Evolutionary conservation across 108 stramenopile genomes (phyloP), one percentile per base, ranked within the genome.

Genomic region (Aurantiochytrium sp.): DNA sequence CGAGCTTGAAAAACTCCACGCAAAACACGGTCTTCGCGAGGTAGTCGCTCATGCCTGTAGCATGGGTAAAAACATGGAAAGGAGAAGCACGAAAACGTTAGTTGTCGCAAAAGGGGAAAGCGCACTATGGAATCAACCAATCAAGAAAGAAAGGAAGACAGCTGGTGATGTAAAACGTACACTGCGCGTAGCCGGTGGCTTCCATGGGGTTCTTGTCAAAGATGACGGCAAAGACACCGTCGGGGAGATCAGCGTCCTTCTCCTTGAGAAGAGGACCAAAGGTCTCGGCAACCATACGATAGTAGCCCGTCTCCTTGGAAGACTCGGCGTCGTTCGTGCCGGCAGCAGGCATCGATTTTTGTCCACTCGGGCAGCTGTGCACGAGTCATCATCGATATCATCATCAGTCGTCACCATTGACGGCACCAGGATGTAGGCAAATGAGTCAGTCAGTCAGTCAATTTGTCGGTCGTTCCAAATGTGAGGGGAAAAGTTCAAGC

Each of bases 131-230:
- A 35, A 35, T 35, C 35, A 35, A 35, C 35, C 35, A 35, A 35
- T 35, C 35, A 35, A 35, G 55, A 23, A 12, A 4, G 64, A 69
- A 69, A 42, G 25, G 42, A 4, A 23, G 25, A 42, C 25, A 18
- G 42, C 42, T 35, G 35, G 2, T 35, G 35, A 35, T 35, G 35
- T 35, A 35, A 35, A 69, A 69, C 64, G 14, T 69, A 57, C 87
- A 87, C 53, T 55, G 53, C 10, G 87, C 88, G 53, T 89, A 71
- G 12, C 90, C 88, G 5, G 57, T 58, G 71, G 88, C 90, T 60
- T 90, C 90, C 90, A 88, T 88, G 16, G 18, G n/a, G 88, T 90
- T 90, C 90, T 90, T 90, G 90, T 90, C 90, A 5, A 87, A 90
- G 35, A 90, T 53, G 58, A 88, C 88, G 4, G 88, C 90, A 21